Evolutionary conservation across 164 flowering plant genomes (phyloP).

Genomic region (Santalum album): DNA sequence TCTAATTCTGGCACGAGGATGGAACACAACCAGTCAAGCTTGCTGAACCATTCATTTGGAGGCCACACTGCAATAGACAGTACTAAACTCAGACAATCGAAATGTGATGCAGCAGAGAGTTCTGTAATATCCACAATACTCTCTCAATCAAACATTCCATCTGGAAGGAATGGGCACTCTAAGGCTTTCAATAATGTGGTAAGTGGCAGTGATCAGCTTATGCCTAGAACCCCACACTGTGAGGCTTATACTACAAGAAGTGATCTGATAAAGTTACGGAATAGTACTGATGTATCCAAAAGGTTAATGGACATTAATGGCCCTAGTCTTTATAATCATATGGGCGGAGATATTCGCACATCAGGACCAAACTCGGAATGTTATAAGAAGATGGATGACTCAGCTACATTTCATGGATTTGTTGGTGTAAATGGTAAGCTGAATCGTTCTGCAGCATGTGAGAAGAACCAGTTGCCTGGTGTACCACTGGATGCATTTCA

Average conservation of each 20-base stretch:
- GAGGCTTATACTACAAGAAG: slow-evolving; percentile 19
- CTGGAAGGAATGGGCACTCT: slow-evolving; percentile 14
- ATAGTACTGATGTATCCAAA: slow-evolving; percentile 11
- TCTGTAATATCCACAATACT: slow-evolving; percentile 20
- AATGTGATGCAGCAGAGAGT: slow-evolving; percentile 17
- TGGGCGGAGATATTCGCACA: slow-evolving; percentile 13
- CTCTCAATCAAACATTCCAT: slow-evolving; percentile 9
- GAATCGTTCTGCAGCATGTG: slow-evolving; percentile 12
- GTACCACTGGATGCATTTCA: slow-evolving; percentile 17
- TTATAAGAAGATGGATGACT: slow-evolving; percentile 16
- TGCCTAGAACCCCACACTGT: slow-evolving; percentile 10
- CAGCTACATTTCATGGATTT: slow-evolving; percentile 11
- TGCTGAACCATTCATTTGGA: slow-evolving; percentile 11
- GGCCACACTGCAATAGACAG: slow-evolving; percentile 11
- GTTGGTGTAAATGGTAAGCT: slow-evolving; percentile 10
- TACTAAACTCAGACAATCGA: slow-evolving; percentile 10
- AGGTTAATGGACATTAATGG: slow-evolving; percentile 10
- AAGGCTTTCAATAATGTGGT: slow-evolving; percentile 10
- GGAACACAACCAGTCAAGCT: slow-evolving; percentile 16
- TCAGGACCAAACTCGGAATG: slow-evolving; percentile 11
- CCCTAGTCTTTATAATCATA: slow-evolving; percentile 10
- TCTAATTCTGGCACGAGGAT: slow-evolving; percentile 9
- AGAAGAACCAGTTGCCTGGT: slow-evolving; percentile 7
- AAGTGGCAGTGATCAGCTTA: slow-evolving; percentile 14
- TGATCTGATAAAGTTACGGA: slow-evolving; percentile 8